Conservation (phyloP, 2,329 filamentous ascomycete species). For the Apiospora hydei region DNA sequence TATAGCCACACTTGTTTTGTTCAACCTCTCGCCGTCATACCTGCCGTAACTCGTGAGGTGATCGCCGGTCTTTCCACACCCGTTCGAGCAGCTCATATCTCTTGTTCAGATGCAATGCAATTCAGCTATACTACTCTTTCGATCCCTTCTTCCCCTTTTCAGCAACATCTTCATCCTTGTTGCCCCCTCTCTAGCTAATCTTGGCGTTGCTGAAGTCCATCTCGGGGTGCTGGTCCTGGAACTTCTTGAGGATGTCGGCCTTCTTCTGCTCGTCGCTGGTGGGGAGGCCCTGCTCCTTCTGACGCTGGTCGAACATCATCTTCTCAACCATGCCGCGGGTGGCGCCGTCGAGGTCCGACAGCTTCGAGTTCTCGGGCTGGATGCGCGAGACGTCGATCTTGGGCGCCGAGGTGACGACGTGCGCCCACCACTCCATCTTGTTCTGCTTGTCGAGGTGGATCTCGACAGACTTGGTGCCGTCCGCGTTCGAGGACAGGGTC, state of each 20-base stretch:
- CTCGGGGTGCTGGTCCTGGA: slow-evolving; percentile 80
- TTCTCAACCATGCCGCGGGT: slow-evolving; percentile 98
- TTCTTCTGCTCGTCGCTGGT: slow-evolving; percentile 97
- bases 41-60: slow-evolving; percentile 25
- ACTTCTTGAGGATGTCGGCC: slow-evolving; percentile 89
- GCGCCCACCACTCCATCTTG: slow-evolving; percentile 98
- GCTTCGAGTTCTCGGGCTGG: slow-evolving; percentile 87
- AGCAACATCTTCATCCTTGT: neutral
- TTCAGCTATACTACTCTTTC: too few species aligned
- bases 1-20: neutral
- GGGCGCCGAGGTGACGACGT: slow-evolving; percentile 85
- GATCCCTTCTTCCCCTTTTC: neutral
- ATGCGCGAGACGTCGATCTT: slow-evolving; percentile 97
- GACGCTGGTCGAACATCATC: slow-evolving; percentile 99
- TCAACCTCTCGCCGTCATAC: neutral
- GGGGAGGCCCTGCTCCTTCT: slow-evolving; percentile 91
- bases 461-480: slow-evolving; percentile 74
- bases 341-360: slow-evolving; percentile 92
- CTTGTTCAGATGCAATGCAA: too few species aligned
- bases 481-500: slow-evolving; percentile 78
- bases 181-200: slow-evolving; percentile 54
- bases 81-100: too few species aligned
- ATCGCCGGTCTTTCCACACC: slow-evolving; percentile 12
- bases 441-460: slow-evolving; percentile 95
- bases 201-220: slow-evolving; percentile 78